Base-by-base conservation (phyloP, 257 asterid genomes). In the Plantago major region DNA sequence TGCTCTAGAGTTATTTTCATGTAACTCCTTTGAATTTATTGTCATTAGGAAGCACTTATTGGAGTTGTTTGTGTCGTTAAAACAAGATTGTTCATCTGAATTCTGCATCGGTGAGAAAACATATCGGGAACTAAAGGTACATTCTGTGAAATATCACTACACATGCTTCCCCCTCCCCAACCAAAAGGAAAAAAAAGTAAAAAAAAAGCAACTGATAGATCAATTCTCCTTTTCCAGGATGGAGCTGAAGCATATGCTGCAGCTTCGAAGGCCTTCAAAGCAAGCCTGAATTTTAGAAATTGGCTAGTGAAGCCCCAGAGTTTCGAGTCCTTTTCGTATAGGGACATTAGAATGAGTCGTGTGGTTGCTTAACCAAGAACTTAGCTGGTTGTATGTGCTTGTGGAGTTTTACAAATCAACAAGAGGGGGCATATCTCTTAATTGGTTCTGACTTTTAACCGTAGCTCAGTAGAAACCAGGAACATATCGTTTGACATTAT, bases 111-210 rank as follows among this genome's bases (percentile, higher is more conserved):
- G 60, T 45, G 74, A 73, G 64, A 63, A 70, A 67, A 74, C 88
- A 62, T 92, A 92, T 64, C 71, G 65, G 59, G 91, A 84, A 68
- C 74, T 89, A 63, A 92, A 92, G 96, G 97, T 92, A 73, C 15
- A 9, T 9, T 42, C 46, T 73, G 55, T 14, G 16, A 33, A 33
- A 5, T 33, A 7, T 5, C 8, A 33, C 40, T 33, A 33, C 8
- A 33, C 40, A 33, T 11, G 38, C 40, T 19, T n/a, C n/a, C n/a
- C n/a, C 30, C 9, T 22, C 26, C 1, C 26, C 26, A 22, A 22
- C 26, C 26, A 2, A 22, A 22, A 22, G 26, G 26, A 2, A 2
- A 2, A 22, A 22, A 22, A 22, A 22, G 26, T 22, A 22, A 22
- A 22, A 22, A 22, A 22, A 22, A 22, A 22, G 26, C 2, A 14